Evolutionary conservation across 2,329 filamentous ascomycete species (phyloP), one percentile per base, ranked within the genome.

Genomic region (Chaetomiaceae sp.): DNA sequence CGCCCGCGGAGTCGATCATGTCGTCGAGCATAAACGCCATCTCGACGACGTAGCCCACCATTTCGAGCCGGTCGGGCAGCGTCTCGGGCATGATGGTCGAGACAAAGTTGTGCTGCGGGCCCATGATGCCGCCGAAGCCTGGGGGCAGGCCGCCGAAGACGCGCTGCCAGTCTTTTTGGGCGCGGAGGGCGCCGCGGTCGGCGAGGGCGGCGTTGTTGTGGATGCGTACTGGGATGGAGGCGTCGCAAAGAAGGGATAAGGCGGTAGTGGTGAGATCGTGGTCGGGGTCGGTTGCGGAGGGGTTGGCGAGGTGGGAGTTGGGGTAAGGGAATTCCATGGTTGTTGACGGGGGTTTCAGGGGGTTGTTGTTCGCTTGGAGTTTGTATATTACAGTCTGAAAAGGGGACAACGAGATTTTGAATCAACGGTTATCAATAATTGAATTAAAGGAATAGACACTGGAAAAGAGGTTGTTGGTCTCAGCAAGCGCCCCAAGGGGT

Each of bases 1-100:
- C n/a, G n/a, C n/a, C n/a, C n/a, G n/a, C n/a, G n/a, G n/a, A n/a
- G 9, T 56, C 54, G 3, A 56, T 27, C 14, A 44, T n/a, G 40
- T 51, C 55, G 39, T 57, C 50, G 12, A 49, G 5, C 5, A 55
- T n/a, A 14, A 50, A 48, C 1, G 13, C 12, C 16, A 54, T 10
- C 31, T 57, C 55, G 16, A 17, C 19, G 6, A 47, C 19, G 46
- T 57, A 55, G 0, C 40, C 42, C 1, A 51, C 30, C 7, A 51
- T 34, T 31, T 55, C 55, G 21, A 54, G 19, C 16, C 55, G 47
- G 19, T 57, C 50, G 14, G 55, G 43, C 10, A 55, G 39, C 0
- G 8, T 19, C 21, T 46, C 46, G 14, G 51, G 51, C 10, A 46
- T 6, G 14, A 13, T 23, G 3, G 16, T 33, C 10, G 51, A 16